Evolutionary conservation across 108 stramenopile genomes (phyloP).

Genomic region (Cylindrotheca fusiformis): DNA sequence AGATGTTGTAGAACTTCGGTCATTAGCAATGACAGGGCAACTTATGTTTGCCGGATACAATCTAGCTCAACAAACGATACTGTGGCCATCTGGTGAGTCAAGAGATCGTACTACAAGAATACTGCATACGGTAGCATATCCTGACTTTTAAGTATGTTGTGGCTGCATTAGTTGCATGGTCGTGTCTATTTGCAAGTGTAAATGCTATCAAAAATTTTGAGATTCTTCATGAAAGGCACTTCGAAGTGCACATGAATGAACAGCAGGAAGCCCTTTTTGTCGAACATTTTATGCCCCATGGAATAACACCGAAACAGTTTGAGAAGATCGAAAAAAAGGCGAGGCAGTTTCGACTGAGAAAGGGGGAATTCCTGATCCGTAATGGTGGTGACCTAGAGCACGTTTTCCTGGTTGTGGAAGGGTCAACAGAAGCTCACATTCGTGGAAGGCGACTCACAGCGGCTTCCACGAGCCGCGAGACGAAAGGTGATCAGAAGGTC

Average conservation of each 20-base stretch:
- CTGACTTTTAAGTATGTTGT: too few species aligned
- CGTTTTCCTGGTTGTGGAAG: conserved; percentile 66
- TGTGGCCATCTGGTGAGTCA: conserved; percentile 30
- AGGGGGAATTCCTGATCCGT: conserved; percentile 44
- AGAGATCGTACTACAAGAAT: too few species aligned
- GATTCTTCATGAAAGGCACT: conserved; percentile 66
- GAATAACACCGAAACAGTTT: conserved; percentile 84
- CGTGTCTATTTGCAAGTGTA: conserved; percentile 55
- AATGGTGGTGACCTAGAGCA: conserved; percentile 46
- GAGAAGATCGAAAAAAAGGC: conserved; percentile 45
- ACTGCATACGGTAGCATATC: too few species aligned
- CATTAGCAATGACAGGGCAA: conserved; percentile 52
- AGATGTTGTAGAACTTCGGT: conserved; percentile 82
- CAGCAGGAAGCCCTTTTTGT: conserved; percentile 59
- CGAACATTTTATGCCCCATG: conserved; percentile 74
- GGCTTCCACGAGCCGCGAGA: conserved; percentile 28
- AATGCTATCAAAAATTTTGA: conserved; percentile 61
- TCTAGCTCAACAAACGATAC: conserved; percentile 30
- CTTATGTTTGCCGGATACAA: conserved; percentile 46
- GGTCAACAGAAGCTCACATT: conserved; percentile 54
- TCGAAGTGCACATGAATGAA: conserved; percentile 42
- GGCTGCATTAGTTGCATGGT: too few species aligned
- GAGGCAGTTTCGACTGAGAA: conserved; percentile 23
- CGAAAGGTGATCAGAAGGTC: conserved; percentile 33
- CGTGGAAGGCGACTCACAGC: conserved; percentile 68